Evolutionary conservation across 805 yeast genomes (phyloP).

Genomic region (Vanderwaltozyma verrucispora): DNA sequence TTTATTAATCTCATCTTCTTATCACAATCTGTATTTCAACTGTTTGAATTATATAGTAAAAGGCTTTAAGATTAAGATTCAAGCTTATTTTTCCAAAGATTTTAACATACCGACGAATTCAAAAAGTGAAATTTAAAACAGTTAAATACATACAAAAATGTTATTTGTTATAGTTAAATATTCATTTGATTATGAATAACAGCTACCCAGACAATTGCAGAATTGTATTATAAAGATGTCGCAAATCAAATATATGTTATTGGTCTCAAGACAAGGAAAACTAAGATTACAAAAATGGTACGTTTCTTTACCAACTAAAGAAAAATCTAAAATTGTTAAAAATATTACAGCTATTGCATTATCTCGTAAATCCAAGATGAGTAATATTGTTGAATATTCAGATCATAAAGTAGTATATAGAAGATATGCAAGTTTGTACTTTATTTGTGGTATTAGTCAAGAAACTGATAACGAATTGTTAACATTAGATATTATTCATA

Average conservation of each 20-base stretch:
- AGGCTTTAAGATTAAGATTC: no score
- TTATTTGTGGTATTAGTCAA: conserved; percentile 61
- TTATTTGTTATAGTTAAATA: no score
- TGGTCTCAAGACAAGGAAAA: conserved; percentile 91
- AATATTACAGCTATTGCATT: conserved; percentile 82
- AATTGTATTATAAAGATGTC: conserved; percentile 16
- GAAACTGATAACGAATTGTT: conserved; percentile 65
- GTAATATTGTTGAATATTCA: conserved; percentile 82
- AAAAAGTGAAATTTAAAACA: no score
- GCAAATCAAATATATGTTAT: conserved; percentile 58
- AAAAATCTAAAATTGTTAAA: conserved; percentile 69
- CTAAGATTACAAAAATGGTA: conserved; percentile 93
- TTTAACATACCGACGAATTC: no score
- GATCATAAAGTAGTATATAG: conserved; percentile 73
- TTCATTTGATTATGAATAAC: no score
- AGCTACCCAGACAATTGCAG: not conserved
- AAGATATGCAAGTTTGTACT: conserved; percentile 87
- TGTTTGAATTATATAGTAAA: no score
- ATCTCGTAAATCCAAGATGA: conserved; percentile 85
- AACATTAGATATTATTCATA: conserved; percentile 76
- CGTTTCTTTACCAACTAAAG: conserved; percentile 69
- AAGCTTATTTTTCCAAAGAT: no score
- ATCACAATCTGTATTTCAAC: no score
- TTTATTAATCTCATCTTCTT: no score
- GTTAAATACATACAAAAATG: no score